Conservation (phyloP, 108 stramenopile species). For the Tribonema minus region DNA sequence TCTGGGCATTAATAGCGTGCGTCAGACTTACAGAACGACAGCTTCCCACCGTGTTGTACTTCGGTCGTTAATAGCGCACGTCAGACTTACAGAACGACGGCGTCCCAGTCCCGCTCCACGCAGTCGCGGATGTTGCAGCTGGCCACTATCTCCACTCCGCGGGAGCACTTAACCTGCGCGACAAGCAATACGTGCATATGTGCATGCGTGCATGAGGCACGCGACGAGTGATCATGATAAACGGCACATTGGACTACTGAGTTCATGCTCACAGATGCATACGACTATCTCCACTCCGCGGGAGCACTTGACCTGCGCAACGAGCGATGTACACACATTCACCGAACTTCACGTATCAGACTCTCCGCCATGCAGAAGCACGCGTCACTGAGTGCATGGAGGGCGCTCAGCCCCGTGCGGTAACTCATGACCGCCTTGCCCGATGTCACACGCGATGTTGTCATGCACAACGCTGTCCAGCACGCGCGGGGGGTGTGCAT, state of each 20-base stretch:
- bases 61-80: too few relatives aligned
- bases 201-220: neutral
- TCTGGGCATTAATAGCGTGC: too few relatives aligned
- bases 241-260: neutral
- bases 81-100: constrained; percentile 57
- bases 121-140: constrained; percentile 77
- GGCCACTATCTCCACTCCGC: constrained; percentile 64
- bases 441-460: too few relatives aligned
- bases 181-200: neutral
- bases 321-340: neutral
- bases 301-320: constrained; percentile 40
- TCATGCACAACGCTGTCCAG: too few relatives aligned
- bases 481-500: too few relatives aligned
- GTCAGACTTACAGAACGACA: too few relatives aligned
- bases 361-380: neutral
- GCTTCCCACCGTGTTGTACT: too few relatives aligned
- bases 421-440: too few relatives aligned
- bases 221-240: neutral
- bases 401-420: too few relatives aligned
- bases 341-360: neutral
- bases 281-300: constrained; percentile 60
- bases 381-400: neutral
- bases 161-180: constrained; percentile 41
- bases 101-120: constrained; percentile 72
- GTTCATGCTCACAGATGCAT: neutral